Conservation (phyloP, 2,329 filamentous ascomycete species). For the Thelonectria olida region DNA sequence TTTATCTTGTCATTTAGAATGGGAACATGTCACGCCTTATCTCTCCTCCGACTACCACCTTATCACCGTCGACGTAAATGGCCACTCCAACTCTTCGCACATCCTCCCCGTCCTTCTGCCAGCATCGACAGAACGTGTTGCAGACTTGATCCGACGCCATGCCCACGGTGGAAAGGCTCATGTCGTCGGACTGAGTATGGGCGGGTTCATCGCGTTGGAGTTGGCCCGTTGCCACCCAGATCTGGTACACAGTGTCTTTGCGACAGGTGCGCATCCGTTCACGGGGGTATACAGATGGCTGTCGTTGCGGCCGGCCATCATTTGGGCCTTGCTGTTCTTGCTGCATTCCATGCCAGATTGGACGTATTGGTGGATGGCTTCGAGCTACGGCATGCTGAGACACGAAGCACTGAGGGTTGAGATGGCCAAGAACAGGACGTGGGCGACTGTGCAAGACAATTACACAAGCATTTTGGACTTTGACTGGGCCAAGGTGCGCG, state of each 20-base stretch:
- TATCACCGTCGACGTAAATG: not conserved
- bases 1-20: not conserved
- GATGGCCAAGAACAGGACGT: conserved; percentile 3
- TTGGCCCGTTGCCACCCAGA: not conserved
- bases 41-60: not conserved
- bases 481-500: not conserved
- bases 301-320: not conserved
- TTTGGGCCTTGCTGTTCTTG: not conserved
- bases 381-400: not conserved
- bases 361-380: conserved; percentile 3
- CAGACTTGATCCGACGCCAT: not conserved
- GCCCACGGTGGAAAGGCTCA: not conserved
- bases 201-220: not conserved
- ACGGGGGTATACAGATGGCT: not conserved
- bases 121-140: not conserved
- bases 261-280: conserved; percentile 3
- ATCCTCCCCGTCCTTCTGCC: not conserved
- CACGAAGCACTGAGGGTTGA: not conserved
- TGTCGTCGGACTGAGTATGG: not conserved
- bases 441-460: not conserved
- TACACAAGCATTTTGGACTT: not conserved
- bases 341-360: not conserved
- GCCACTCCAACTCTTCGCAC: not conserved
- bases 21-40: not conserved
- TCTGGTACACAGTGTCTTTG: not conserved